These are phyloP conservation scores for Corymbia calophylla DNA, from an alignment of 441 rosid genomes.

Conservation along the genomic window DNA sequence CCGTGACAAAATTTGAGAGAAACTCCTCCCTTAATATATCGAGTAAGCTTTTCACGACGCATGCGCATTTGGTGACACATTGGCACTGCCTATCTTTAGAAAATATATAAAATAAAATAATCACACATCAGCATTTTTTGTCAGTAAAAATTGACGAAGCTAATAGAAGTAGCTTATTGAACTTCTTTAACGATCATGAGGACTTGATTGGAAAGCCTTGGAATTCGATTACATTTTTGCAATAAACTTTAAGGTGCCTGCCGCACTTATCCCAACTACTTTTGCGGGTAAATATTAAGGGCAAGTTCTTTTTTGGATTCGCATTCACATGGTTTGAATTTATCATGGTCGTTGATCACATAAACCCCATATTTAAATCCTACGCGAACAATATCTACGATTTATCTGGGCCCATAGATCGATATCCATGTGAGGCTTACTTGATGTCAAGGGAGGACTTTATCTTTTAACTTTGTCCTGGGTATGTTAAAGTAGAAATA, in stretches of 20 bases:
- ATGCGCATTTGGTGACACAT: neutral
- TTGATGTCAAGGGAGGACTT: neutral
- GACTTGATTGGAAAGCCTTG: neutral
- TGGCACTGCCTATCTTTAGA: neutral
- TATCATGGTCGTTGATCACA: rapidly evolving
- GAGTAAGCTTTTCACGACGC: neutral
- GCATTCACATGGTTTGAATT: neutral
- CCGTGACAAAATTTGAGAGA: neutral
- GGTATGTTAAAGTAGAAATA: neutral
- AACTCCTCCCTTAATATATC: neutral
- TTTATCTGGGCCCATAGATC: neutral
- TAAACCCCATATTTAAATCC: rapidly evolving
- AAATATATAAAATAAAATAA: neutral
- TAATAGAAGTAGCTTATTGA: neutral
- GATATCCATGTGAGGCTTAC: neutral
- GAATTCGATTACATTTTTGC: rapidly evolving
- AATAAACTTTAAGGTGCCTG: rapidly evolving
- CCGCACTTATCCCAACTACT: neutral
- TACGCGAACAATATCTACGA: rapidly evolving
- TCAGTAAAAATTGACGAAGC: neutral
- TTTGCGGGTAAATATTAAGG: too few species aligned
- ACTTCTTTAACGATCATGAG: neutral
- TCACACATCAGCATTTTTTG: neutral
- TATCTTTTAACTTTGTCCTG: neutral
- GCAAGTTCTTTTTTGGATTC: neutral